Evolutionary conservation across 2,329 filamentous ascomycete genomes (phyloP).

Genomic region (Ilyonectria robusta): DNA sequence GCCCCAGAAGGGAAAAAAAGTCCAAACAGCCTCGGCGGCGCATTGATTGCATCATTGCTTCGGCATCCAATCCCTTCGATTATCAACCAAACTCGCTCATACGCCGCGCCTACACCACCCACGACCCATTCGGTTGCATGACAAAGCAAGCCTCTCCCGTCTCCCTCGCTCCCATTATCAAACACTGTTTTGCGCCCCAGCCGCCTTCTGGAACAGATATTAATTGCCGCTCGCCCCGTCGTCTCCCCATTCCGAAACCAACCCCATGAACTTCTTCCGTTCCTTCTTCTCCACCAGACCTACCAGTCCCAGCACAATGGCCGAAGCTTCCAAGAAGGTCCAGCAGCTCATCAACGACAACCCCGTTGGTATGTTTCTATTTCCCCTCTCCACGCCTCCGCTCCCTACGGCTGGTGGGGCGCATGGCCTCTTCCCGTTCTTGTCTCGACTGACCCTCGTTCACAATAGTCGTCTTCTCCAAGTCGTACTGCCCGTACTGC

Average conservation of each 20-base stretch:
- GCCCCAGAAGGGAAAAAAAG: background rate
- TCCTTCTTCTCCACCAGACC: slow-evolving; percentile 77
- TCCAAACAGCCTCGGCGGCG: slow-evolving; percentile 2
- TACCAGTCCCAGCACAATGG: slow-evolving; percentile 78
- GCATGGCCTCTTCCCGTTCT: slow-evolving; percentile 9
- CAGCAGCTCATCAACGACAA: slow-evolving; percentile 91
- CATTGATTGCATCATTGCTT: slow-evolving; percentile 46
- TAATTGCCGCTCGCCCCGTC: slow-evolving; percentile 39
- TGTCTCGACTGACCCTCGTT: slow-evolving; percentile 11
- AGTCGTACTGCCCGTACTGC: slow-evolving; percentile 98
- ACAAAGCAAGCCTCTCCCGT: slow-evolving; percentile 3
- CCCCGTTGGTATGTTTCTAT: slow-evolving; percentile 75
- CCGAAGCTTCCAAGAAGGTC: slow-evolving; percentile 86
- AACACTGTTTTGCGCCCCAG: background rate
- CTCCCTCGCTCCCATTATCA: slow-evolving; percentile 4
- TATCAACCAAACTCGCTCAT: slow-evolving; percentile 11
- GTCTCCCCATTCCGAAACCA: slow-evolving; percentile 7
- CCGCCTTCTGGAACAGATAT: slow-evolving; percentile 10
- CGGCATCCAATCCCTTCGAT: slow-evolving; percentile 23
- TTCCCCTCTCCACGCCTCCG: slow-evolving; percentile 7
- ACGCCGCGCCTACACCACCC: background rate
- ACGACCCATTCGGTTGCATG: background rate
- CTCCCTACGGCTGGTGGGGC: slow-evolving; percentile 16
- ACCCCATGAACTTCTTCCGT: slow-evolving; percentile 76
- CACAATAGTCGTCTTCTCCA: slow-evolving; percentile 89